Evolutionary conservation across 2,329 filamentous ascomycete genomes (phyloP).

Genomic region (Hortaea werneckii): DNA sequence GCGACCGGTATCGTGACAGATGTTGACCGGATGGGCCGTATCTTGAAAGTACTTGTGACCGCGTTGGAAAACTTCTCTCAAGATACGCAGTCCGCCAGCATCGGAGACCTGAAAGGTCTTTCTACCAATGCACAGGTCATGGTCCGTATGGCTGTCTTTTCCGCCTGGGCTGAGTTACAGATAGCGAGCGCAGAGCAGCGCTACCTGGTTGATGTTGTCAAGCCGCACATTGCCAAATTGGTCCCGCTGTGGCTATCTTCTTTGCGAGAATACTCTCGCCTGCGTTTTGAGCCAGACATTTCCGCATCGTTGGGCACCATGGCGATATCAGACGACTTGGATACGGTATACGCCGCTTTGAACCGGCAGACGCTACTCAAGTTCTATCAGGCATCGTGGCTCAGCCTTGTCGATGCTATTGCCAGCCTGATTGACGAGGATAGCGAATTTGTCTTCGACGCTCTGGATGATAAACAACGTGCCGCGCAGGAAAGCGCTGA

Average conservation of each 20-base stretch:
- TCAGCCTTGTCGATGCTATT: conserved; percentile 93
- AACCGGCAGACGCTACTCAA: conserved; percentile 87
- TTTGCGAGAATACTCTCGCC: conserved; percentile 80
- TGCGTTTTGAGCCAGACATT: conserved; percentile 94
- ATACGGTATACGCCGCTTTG: conserved; percentile 87
- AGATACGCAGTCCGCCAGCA: conserved; percentile 70
- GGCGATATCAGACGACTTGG: conserved; percentile 58
- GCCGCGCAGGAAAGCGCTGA: conserved; percentile 9
- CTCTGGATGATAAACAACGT: conserved; percentile 66
- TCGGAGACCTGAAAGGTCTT: conserved; percentile 84
- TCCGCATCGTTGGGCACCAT: conserved; percentile 78
- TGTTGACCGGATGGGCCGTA: conserved; percentile 93
- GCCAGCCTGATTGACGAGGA: conserved; percentile 95
- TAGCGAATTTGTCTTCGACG: conserved; percentile 94
- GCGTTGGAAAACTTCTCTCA: conserved; percentile 83
- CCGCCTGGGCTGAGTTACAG: conserved; percentile 93
- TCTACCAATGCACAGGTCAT: conserved; percentile 96
- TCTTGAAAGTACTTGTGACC: conserved; percentile 82
- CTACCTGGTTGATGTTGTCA: conserved; percentile 79
- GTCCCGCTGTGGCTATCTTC: conserved; percentile 93
- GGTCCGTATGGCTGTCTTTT: conserved; percentile 96
- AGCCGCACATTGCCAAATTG: conserved; percentile 78
- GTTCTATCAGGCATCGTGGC: conserved; percentile 96
- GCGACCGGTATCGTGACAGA: conserved; percentile 95
- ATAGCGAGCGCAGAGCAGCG: conserved; percentile 87